Percentiles rank a stretch among this genome's conserved stretches.
These are phyloP conservation scores for Aspergillus diversus DNA, from an alignment of 495 filamentous ascomycete species.

Conservation along the genomic window DNA sequence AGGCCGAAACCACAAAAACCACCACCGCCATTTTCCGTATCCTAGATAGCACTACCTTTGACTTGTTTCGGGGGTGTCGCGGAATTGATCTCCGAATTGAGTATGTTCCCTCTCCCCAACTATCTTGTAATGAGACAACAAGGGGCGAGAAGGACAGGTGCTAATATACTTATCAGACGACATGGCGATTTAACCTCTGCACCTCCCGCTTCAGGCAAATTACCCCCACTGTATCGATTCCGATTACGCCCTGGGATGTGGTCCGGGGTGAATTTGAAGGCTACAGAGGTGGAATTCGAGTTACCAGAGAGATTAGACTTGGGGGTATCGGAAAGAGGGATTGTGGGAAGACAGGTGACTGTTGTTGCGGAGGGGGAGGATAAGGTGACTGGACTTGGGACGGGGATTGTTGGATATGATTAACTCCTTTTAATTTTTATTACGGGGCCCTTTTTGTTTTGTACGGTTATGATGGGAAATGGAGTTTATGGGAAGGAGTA, in stretches of 20 bases:
- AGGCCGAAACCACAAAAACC: slow-evolving; percentile 21
- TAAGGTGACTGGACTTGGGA: slow-evolving; percentile 30
- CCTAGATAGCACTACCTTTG: slow-evolving; percentile 23
- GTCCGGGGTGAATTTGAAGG: background rate
- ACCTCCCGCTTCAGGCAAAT: background rate
- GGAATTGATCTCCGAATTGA: slow-evolving; percentile 41
- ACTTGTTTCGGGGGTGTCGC: slow-evolving; percentile 13
- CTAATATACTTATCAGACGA: slow-evolving; percentile 30
- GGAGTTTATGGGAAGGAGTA: background rate
- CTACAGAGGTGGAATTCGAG: slow-evolving; percentile 46
- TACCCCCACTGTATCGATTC: slow-evolving; percentile 23
- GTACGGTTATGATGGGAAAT: background rate
- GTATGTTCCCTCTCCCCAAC: slow-evolving; percentile 26
- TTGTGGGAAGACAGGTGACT: slow-evolving; percentile 44
- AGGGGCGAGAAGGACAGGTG: background rate
- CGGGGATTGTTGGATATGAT: slow-evolving; percentile 47
- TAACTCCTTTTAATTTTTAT: slow-evolving; percentile 16
- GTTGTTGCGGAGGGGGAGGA: slow-evolving; percentile 32
- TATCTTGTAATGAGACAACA: background rate
- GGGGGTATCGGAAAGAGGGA: slow-evolving; percentile 47
- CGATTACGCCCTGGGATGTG: slow-evolving; percentile 13
- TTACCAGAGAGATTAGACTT: slow-evolving; percentile 63
- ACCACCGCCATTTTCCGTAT: slow-evolving; percentile 38
- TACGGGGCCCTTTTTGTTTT: background rate
- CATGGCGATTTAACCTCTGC: slow-evolving; percentile 40